phyloP scores from a whole-genome alignment of 2,329 filamentous ascomycete genomes.

The Tolypocladium pustulatum region DNA sequence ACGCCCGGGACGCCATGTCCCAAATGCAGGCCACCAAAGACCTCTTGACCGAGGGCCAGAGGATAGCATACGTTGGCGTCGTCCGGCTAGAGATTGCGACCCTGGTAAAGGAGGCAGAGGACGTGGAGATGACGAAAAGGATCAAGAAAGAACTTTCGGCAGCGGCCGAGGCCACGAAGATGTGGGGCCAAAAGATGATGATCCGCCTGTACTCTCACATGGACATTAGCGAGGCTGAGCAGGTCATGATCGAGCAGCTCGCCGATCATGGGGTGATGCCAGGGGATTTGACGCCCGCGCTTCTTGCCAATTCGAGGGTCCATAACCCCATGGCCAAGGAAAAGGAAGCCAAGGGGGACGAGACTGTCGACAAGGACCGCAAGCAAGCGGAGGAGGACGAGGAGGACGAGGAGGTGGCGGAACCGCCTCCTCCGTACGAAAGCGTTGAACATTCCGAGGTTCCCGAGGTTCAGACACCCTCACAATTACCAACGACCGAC shows the following conservation, averaged over 20 bases:
- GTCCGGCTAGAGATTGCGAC: constrained; percentile 70
- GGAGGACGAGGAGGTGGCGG: constrained; percentile 21
- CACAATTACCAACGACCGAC: constrained; percentile 67
- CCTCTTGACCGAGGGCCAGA: constrained; percentile 86
- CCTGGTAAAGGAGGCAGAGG: constrained; percentile 61
- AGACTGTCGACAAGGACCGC: constrained; percentile 4
- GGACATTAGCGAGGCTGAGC: constrained; percentile 85
- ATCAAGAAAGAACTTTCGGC: constrained; percentile 63
- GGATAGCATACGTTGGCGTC: constrained; percentile 90
- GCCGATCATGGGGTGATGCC: constrained; percentile 85
- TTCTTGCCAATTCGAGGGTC: constrained; percentile 88
- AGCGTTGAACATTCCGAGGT: constrained; percentile 59
- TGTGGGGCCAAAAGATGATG: constrained; percentile 99
- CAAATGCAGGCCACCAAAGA: constrained; percentile 96
- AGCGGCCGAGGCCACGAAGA: constrained; percentile 69
- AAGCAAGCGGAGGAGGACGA: constrained; percentile 25
- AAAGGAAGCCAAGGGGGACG: constrained; percentile 26
- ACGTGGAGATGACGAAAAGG: constrained; percentile 49
- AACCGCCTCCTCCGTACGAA: constrained; percentile 49
- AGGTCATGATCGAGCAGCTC: constrained; percentile 98
- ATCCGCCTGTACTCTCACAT: constrained; percentile 87
- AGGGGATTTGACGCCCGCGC: constrained; percentile 67
- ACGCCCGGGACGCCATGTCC: constrained; percentile 72
- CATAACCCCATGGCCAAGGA: constrained; percentile 75
- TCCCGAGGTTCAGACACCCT: constrained; percentile 70